Percentiles rank a stretch among this genome's conserved stretches.
These are phyloP conservation scores for Bipolaris sorokiniana DNA, from an alignment of 2,329 filamentous ascomycete genomes.

Conservation along the genomic window DNA sequence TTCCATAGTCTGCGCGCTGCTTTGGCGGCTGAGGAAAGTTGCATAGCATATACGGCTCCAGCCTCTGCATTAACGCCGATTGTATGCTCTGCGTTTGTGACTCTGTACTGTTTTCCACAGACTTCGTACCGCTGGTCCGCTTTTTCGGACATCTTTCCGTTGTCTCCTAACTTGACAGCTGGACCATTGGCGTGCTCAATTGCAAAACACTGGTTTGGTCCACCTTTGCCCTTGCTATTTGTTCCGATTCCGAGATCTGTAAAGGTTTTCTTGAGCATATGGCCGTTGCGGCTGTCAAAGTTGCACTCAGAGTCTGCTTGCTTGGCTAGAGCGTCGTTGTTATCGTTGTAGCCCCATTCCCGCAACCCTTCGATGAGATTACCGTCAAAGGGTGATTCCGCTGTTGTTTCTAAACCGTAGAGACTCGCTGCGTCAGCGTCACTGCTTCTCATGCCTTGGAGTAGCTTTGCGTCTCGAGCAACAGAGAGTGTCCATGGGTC, in stretches of 20 bases:
- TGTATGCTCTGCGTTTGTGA: constrained; percentile 17
- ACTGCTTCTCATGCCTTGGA: constrained; percentile 20
- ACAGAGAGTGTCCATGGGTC: constrained; percentile 11
- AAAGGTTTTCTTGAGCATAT: constrained; percentile 14
- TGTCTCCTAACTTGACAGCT: constrained; percentile 9
- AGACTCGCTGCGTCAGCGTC: constrained; percentile 15
- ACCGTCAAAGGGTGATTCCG: constrained; percentile 15
- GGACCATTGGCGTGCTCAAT: constrained; percentile 22
- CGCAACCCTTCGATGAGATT: constrained; percentile 9
- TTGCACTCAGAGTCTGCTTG: constrained; percentile 14
- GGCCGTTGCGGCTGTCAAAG: constrained; percentile 8
- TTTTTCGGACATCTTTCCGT: constrained; percentile 2
- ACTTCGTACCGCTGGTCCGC: constrained; percentile 23
- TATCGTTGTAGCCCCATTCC: constrained; percentile 23
- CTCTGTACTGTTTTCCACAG: constrained; percentile 19
- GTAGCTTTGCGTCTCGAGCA: constrained; percentile 16
- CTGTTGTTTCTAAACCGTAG: constrained; percentile 10
- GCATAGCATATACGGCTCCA: constrained; percentile 18
- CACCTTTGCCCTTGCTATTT: constrained; percentile 13
- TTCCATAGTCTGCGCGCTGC: constrained; percentile 17
- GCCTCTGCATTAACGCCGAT: constrained; percentile 19
- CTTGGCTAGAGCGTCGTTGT: constrained; percentile 7
- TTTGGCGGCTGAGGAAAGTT: constrained; percentile 7
- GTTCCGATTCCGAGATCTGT: constrained; percentile 12
- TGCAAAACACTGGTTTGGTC: constrained; percentile 22